Evolutionary conservation across 441 rosid species (phyloP), one percentile per base, ranked within the genome.

Genomic region (Melianthus villosus): DNA sequence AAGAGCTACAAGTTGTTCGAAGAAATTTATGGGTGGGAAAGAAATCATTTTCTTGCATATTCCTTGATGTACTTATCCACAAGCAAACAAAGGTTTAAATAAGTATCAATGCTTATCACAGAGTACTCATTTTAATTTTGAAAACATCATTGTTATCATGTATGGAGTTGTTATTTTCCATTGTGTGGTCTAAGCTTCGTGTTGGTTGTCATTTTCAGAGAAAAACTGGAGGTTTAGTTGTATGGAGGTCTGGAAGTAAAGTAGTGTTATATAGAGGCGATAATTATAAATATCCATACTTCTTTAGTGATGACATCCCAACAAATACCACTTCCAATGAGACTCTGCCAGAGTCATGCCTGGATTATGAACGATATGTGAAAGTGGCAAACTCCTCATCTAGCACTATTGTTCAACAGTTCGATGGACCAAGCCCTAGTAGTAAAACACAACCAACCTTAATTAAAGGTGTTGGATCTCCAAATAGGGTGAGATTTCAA

Each of bases 191-290:
- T 52, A 42, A 51, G 51, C 42, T 41, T 60, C 11, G 9, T 55
- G 47, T 20, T 27, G 17, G 23, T 38, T 42, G 36, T 33, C 14
- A 33, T 45, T 67, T 42, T 51, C 77, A 84, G 96, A 75, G 75
- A 18, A 89, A 79, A 69, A 89, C 96, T 16, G 94, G 98, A 42
- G 98, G 96, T 26, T 36, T 84, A 64, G 98, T 84, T 33, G 76
- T 89, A 44, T 84, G 96, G 98, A 71, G 98, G 56, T 65, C 86
- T 16, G 98, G 98, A 53, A 61, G 77, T 65, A 84, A 75, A 54
- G 65, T 89, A 47, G 58, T 81, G 44, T 62, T 89, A 60, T 84
- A 84, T 44, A 82, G 96, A 51, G 98, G 98, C 3, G 60, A 51
- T 2, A 59, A 84, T 53, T 89, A 89, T 51, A 72, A 60, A 51